Percentiles rank a stretch among this genome's conserved stretches.
These are phyloP conservation scores for Phytophthora cactorum DNA, from an alignment of 352 stramenopile genomes.

Conservation along the genomic window DNA sequence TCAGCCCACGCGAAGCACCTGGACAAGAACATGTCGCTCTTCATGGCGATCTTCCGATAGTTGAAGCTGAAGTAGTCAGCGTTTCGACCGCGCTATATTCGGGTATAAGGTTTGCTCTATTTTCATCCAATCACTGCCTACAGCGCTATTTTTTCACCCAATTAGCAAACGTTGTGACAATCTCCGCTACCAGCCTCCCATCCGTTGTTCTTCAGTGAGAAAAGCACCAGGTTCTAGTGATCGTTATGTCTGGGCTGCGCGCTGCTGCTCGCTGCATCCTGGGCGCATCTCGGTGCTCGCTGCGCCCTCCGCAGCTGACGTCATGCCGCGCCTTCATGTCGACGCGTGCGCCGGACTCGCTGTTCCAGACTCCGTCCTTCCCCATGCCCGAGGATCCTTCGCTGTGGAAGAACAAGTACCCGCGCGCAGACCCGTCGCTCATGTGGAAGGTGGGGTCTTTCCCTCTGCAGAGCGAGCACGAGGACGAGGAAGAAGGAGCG, in stretches of 20 bases:
- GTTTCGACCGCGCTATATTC: neutral
- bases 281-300: constrained; percentile 2
- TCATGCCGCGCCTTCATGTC: constrained; percentile 73
- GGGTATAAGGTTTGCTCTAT: constrained; percentile 2
- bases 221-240: neutral
- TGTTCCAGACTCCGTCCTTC: constrained; percentile 78
- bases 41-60: constrained; percentile 26
- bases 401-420: constrained; percentile 68
- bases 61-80: constrained; percentile 14
- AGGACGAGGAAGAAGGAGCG: constrained; percentile 31
- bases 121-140: constrained; percentile 9
- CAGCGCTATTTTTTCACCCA: constrained; percentile 1
- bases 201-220: constrained; percentile 32
- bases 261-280: constrained; percentile 30
- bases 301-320: constrained; percentile 13
- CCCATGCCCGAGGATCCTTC: constrained; percentile 62
- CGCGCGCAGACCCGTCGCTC: constrained; percentile 59
- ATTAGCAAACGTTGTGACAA: neutral
- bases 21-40: constrained; percentile 37
- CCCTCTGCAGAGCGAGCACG: constrained; percentile 47
- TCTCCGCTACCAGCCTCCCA: constrained; percentile 25
- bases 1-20: constrained; percentile 62
- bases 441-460: constrained; percentile 85
- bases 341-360: constrained; percentile 48
- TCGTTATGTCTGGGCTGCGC: constrained; percentile 31